Evolutionary conservation across 192 early-diverging fungal species (phyloP).

Genomic region (Entophlyctis helioformis): DNA sequence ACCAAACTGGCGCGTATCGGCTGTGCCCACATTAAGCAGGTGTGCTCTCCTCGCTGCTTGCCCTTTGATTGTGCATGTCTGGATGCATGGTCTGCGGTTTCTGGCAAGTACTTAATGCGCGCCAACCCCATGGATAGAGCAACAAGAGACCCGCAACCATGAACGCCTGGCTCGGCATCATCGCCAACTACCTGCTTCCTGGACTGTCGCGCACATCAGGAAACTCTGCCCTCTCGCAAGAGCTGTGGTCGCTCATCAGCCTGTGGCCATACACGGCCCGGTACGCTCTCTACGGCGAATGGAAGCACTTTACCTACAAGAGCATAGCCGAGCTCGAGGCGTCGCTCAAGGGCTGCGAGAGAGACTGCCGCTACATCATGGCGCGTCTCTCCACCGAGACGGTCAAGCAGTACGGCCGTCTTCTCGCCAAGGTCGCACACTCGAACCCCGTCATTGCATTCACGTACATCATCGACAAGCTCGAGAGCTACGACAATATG

Average conservation of each 20-base stretch:
- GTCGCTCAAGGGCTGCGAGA: slow-evolving; percentile 26
- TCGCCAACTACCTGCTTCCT: slow-evolving; percentile 48
- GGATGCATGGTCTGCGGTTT: too few species aligned
- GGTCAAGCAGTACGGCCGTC: slow-evolving; percentile 57
- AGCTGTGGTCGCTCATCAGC: slow-evolving; percentile 57
- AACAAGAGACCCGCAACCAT: too few species aligned
- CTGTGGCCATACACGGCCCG: slow-evolving; percentile 44
- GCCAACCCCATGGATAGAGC: too few species aligned
- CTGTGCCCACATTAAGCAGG: slow-evolving; percentile 15
- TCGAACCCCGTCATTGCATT: slow-evolving; percentile 67
- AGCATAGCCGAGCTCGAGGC: slow-evolving; percentile 40
- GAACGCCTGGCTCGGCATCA: slow-evolving; percentile 29
- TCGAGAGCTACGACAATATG: slow-evolving; percentile 67
- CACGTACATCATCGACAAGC: slow-evolving; percentile 46
- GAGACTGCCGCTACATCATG: slow-evolving; percentile 48
- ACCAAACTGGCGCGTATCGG: slow-evolving; percentile 34
- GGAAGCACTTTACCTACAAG: slow-evolving; percentile 50
- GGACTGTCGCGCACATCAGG: slow-evolving; percentile 42
- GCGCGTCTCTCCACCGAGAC: slow-evolving; percentile 59
- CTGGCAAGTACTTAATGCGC: too few species aligned
- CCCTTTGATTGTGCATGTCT: too few species aligned
- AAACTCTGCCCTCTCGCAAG: slow-evolving; percentile 52
- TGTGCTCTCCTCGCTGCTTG: too few species aligned
- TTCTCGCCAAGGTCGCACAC: slow-evolving; percentile 61
- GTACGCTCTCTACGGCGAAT: slow-evolving; percentile 67